phyloP scores from a whole-genome alignment of 345 rosid species.

The Erodium maritimum region DNA sequence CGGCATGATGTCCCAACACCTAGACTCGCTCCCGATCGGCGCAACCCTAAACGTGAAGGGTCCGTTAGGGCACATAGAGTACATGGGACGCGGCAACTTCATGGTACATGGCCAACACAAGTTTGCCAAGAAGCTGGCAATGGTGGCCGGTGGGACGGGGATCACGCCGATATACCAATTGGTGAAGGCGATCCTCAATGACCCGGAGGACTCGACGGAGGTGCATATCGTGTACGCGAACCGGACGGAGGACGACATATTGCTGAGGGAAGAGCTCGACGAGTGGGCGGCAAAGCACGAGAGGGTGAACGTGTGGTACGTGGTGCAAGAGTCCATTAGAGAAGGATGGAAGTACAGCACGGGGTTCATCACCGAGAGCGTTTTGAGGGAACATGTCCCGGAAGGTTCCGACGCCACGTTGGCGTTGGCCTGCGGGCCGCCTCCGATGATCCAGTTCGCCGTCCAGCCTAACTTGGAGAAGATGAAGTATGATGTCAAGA shows the following conservation, averaged over 20 bases:
- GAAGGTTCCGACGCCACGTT: slow-evolving; percentile 42
- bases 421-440: slow-evolving; percentile 87
- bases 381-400: slow-evolving; percentile 58
- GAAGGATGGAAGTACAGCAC: slow-evolving; percentile 78
- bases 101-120: slow-evolving; percentile 64
- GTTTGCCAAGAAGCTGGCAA: slow-evolving; percentile 65
- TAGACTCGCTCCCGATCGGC: slow-evolving; percentile 60
- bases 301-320: slow-evolving; percentile 80
- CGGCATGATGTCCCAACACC: slow-evolving; percentile 70
- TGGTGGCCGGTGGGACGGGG: slow-evolving; percentile 94
- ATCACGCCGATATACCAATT: slow-evolving; percentile 85
- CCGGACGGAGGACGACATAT: slow-evolving; percentile 73
- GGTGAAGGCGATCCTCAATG: slow-evolving; percentile 57
- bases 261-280: slow-evolving; percentile 71
- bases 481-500: slow-evolving; percentile 62
- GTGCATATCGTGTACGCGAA: slow-evolving; percentile 77
- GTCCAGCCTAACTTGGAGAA: slow-evolving; percentile 91
- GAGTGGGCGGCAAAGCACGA: slow-evolving; percentile 56
- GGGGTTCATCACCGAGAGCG: slow-evolving; percentile 57
- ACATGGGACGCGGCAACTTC: slow-evolving; percentile 60
- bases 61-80: slow-evolving; percentile 80
- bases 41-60: slow-evolving; percentile 64
- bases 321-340: slow-evolving; percentile 35
- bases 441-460: slow-evolving; percentile 90
- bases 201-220: slow-evolving; percentile 72